phyloP scores from a whole-genome alignment of 2,329 filamentous ascomycete genomes.

The Xylaria polymorpha region DNA sequence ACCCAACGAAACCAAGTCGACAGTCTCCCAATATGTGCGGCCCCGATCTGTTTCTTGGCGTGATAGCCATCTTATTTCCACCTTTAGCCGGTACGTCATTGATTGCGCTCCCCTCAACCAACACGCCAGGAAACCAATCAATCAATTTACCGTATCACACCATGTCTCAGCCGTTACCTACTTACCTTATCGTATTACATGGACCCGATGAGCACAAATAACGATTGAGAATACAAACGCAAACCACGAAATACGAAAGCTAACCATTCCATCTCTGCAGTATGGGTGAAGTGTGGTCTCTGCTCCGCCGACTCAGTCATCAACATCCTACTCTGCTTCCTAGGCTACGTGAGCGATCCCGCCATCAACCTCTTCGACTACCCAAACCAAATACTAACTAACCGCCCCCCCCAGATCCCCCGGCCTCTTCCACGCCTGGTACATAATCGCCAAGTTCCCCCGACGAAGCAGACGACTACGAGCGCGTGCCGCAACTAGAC shows the following conservation, averaged over 20 bases:
- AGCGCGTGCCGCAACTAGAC: slow-evolving; percentile 67
- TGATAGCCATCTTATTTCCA: slow-evolving; percentile 73
- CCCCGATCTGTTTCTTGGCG: slow-evolving; percentile 70
- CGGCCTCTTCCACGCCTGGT: slow-evolving; percentile 95
- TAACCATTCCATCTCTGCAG: slow-evolving; percentile 59
- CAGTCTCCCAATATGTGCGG: slow-evolving; percentile 62
- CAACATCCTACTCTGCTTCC: slow-evolving; percentile 88
- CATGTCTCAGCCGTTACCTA: neutral
- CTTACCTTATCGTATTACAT: neutral
- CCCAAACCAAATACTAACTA: neutral
- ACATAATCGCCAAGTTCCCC: slow-evolving; percentile 95
- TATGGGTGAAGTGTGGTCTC: slow-evolving; percentile 96
- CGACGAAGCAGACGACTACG: slow-evolving; percentile 77
- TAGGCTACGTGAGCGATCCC: slow-evolving; percentile 68
- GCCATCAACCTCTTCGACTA: neutral
- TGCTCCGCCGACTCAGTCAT: slow-evolving; percentile 93
- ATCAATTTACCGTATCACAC: neutral
- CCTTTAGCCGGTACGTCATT: slow-evolving; percentile 69
- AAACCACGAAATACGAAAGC: slow-evolving; percentile 29
- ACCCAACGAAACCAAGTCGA: slow-evolving; percentile 5
- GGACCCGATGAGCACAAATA: neutral
- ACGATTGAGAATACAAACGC: neutral
- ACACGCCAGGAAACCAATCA: neutral
- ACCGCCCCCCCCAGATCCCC: slow-evolving; percentile 70
- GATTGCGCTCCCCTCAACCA: slow-evolving; percentile 34